phyloP scores from a whole-genome alignment of 2,329 filamentous ascomycete genomes.

The Pseudocercospora ulei region DNA sequence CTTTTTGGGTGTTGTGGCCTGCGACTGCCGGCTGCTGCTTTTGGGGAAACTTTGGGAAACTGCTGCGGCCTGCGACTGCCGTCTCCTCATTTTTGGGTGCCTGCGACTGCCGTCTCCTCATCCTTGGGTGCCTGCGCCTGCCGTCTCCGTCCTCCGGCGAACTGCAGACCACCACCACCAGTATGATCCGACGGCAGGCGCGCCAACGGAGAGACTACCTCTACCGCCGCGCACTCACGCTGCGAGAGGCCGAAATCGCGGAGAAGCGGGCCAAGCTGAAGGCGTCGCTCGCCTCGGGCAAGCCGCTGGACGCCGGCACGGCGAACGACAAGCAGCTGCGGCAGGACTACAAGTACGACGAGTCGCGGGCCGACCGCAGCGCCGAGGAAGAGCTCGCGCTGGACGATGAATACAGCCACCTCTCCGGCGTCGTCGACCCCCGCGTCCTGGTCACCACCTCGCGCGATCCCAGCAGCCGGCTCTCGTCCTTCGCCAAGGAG shows the following conservation, averaged over 20 bases:
- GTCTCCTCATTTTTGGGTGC: too few species aligned
- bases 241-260: constrained; percentile 83
- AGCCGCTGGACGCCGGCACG: constrained; percentile 69
- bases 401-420: constrained; percentile 80
- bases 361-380: constrained; percentile 60
- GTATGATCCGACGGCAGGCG: constrained; percentile 56
- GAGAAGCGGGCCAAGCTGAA: constrained; percentile 84
- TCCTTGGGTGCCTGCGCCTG: background rate
- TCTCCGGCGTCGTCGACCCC: constrained; percentile 86
- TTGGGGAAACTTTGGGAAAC: background rate
- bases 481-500: constrained; percentile 89
- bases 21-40: background rate
- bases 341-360: constrained; percentile 88
- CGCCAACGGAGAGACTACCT: constrained; percentile 78
- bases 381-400: constrained; percentile 61
- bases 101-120: too few species aligned
- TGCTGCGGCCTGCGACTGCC: background rate
- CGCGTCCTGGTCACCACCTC: constrained; percentile 84
- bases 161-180: constrained; percentile 27
- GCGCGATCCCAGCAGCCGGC: constrained; percentile 70
- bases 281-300: constrained; percentile 77
- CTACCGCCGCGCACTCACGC: constrained; percentile 75
- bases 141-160: too few species aligned
- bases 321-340: constrained; percentile 77
- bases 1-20: too few species aligned